Evolutionary conservation across 805 yeast species (phyloP), one percentile per base, ranked within the genome.

Genomic region (Lipomyces starkeyi): DNA sequence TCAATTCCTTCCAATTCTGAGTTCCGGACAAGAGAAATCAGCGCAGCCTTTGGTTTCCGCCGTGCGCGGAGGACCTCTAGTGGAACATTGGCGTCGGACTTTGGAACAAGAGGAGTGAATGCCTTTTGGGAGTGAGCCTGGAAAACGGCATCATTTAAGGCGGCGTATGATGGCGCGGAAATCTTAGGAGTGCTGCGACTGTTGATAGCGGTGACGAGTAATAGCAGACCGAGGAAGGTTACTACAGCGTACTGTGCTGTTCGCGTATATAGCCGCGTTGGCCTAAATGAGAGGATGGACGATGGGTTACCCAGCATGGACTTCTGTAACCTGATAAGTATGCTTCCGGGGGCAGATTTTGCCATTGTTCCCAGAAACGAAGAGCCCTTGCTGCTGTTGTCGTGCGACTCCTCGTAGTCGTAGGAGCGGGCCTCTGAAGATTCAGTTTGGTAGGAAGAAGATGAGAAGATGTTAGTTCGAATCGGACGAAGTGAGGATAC

Each of bases 11-110:
- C 85, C 4, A 90, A 78, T 69, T 91, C 96, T 14, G 80, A 76
- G 76, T 91, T 91, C 71, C 93, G 83, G 57, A 91, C 91, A 52
- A 91, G 80, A 0, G 92, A 79, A 58, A 83, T 81, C 56, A 84
- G 78, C 4, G 86, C 83, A 5, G 86, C 74, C 58, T 70, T 70
- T 27, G 70, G 72, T 58, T 67, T 68, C n/a, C 52, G 61, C 6
- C 72, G 66, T 9, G 69, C 67, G 1, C 27, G 64, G 32, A 69
- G 66, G 35, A 69, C 61, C 25, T 67, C 72, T 20, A 55, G 29
- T 3, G 72, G 72, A 25, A 69, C 69, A 40, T 63, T 68, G 20
- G 58, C 58, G 60, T 69, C 72, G 25, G 68, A 65, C 27, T 49
- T 53, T 9, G 72, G 72, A 13, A 52, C 61, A 20, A 69, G 62